These are phyloP conservation scores for Hymenoscyphus salicellus DNA, from an alignment of 2,329 filamentous ascomycete genomes.

Conservation along the genomic window DNA sequence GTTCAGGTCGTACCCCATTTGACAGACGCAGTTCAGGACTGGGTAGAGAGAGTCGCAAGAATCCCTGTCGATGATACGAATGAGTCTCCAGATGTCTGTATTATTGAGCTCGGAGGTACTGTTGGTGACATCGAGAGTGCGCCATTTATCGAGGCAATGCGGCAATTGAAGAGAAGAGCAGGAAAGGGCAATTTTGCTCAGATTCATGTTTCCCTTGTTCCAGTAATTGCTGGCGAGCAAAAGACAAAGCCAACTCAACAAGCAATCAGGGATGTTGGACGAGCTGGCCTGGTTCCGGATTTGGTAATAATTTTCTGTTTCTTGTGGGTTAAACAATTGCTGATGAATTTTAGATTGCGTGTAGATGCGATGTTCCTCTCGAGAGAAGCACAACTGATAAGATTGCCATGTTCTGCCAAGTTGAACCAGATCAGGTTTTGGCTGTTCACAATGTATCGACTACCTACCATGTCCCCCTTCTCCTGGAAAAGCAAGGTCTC, in stretches of 20 bases:
- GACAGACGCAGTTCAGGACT: slow-evolving; percentile 87
- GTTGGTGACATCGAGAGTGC: slow-evolving; percentile 82
- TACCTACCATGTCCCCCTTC: slow-evolving; percentile 92
- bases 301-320: slow-evolving; percentile 19
- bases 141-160: slow-evolving; percentile 84
- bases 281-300: slow-evolving; percentile 43
- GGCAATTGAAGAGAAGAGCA: slow-evolving; percentile 69
- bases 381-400: slow-evolving; percentile 75
- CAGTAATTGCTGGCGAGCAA: slow-evolving; percentile 66
- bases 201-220: slow-evolving; percentile 87
- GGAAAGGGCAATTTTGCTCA: slow-evolving; percentile 76
- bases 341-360: slow-evolving; percentile 66
- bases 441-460: slow-evolving; percentile 86
- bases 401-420: slow-evolving; percentile 85
- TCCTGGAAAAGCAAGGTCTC: slow-evolving; percentile 79
- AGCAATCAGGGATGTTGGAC: slow-evolving; percentile 79
- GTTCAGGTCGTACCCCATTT: slow-evolving; percentile 92
- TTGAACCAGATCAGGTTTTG: slow-evolving; percentile 80
- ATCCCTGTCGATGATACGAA: slow-evolving; percentile 83
- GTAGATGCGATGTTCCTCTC: slow-evolving; percentile 78
- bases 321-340: background rate
- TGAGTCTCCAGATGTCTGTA: slow-evolving; percentile 85
- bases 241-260: slow-evolving; percentile 98
- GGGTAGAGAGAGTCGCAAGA: slow-evolving; percentile 81
- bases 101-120: slow-evolving; percentile 70